Evolutionary conservation across 306 rosid species (phyloP), one percentile per base, ranked within the genome.

Genomic region (Vigna reflexopilosa): DNA sequence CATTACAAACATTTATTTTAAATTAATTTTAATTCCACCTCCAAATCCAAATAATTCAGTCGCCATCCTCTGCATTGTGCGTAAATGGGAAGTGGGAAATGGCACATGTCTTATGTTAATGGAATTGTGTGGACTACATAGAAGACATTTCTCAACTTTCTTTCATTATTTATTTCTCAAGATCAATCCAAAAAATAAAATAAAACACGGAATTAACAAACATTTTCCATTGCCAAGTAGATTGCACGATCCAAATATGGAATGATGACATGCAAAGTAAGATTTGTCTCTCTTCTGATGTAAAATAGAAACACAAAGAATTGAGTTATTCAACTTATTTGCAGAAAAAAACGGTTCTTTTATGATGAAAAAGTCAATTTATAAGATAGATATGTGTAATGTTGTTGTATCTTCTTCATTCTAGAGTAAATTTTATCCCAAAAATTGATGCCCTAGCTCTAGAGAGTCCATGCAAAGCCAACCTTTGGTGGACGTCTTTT

Each of bases 171-270:
- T 15, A 16, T 50, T 70, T 26, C 28, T 50, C 48, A 50, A 50
- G 16, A 70, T 70, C 16, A 50, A 49, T 26, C 9, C 52, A 26
- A 24, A 5, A 45, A 45, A 2, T 42, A 42, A 42, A 10, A 20
- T 20, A 70, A 30, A 70, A 8, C 61, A 70, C 72, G 17, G 12
- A 42, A 40, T 32, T 40, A 0, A 32, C 28, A 70, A 5, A 30
- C 22, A 5, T 22, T 20, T 58, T 16, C 68, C 50, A 59, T 11
- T 48, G 34, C 6, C 19, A 75, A 63, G 28, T 26, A 26, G 28
- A 70, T 50, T 32, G 70, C 76, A 69, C 28, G 26, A 69, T 78
- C 77, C 45, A 58, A 66, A 40, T 9, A 42, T 77, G 77, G 77
- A 78, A 69, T 24, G 28, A 4, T 58, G 32, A 70, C 17, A 30